Base-by-base conservation (phyloP, 805 yeast species). In the Saturnispora saitoi region DNA sequence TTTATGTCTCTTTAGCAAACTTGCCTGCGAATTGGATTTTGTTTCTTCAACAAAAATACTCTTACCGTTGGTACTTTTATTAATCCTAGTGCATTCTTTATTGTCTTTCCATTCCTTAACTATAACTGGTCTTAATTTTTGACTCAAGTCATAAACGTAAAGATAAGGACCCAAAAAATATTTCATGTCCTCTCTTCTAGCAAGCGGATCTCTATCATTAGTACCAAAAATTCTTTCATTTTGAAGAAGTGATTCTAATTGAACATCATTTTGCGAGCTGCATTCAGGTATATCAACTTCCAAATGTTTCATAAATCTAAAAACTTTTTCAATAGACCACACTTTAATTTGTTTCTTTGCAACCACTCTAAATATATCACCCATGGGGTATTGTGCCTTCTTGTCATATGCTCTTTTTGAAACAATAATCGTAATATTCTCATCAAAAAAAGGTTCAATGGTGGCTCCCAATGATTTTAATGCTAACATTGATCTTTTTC, bases 201-300 rank as follows among this genome's bases (percentile, higher is more conserved):
- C 93, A 53, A 73, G 76, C 11, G 95, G 93, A 62, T 90, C 96
- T 55, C 95, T 77, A 63, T 90, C 97, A 32, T 83, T 76, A 0
- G 95, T 85, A 11, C 96, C 97, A 62, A 78, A 81, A 12, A 86
- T 66, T 58, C 86, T 86, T 61, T 93, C 99, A 59, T 87, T 89
- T 54, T 81, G 80, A 57, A 91, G 73, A 53, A 91, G 70, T 43
- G 82, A 77, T 3, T 83, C 75, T 42, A 83, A 66, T 37, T 62
- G 61, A 14, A 49, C 56, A n/a, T 56, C 54, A 37, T 53, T 42
- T 29, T 52, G 50, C 1, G 54, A 56, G 3, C 20, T 22, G 34
- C 12, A 32, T 26, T 58, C 61, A 3, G 61, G 61, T 15, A 60
- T 51, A 11, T 65, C 59, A 47, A 58, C 80, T 43, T 78, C 80